Conservation (phyloP, 176 grass and related monocot genomes). For the Aegilops longissima region DNA sequence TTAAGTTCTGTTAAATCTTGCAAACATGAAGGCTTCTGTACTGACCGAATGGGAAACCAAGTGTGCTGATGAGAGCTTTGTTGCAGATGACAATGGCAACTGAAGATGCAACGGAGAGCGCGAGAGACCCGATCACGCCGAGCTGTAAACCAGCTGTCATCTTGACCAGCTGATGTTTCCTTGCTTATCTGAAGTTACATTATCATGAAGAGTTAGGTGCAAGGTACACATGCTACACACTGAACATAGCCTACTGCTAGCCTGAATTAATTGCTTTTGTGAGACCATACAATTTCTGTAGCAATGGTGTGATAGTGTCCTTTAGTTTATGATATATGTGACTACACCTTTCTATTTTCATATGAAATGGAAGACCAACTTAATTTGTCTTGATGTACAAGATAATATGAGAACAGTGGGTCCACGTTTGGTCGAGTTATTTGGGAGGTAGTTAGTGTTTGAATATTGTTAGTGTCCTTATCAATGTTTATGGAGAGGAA, state of each 20-base stretch:
- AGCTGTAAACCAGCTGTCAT: constrained; percentile 80
- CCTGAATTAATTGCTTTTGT: constrained; percentile 13
- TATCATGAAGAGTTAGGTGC: constrained; percentile 31
- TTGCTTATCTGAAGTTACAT: constrained; percentile 44
- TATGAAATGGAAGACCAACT: not conserved
- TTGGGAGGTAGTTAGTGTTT: constrained; percentile 3
- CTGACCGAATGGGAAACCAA: constrained; percentile 95
- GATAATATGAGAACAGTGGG: not conserved
- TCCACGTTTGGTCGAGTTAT: not conserved
- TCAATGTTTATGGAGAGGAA: not conserved
- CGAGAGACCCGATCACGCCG: constrained; percentile 80
- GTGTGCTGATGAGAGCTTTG: constrained; percentile 95
- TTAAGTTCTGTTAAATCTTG: constrained; percentile 24
- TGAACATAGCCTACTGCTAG: not conserved
- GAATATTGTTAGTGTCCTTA: constrained; percentile 17
- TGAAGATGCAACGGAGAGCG: constrained; percentile 86
- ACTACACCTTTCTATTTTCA: not conserved
- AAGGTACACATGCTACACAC: constrained; percentile 25
- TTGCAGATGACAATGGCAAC: constrained; percentile 99
- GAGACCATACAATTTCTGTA: not conserved
- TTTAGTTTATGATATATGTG: constrained; percentile 3
- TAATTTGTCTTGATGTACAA: constrained; percentile 25
- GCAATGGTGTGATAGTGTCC: not conserved
- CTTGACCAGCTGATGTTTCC: constrained; percentile 35
- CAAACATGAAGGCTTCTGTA: not conserved